Conservation (phyloP, 306 rosid genomes). For the Betula pendula region DNA sequence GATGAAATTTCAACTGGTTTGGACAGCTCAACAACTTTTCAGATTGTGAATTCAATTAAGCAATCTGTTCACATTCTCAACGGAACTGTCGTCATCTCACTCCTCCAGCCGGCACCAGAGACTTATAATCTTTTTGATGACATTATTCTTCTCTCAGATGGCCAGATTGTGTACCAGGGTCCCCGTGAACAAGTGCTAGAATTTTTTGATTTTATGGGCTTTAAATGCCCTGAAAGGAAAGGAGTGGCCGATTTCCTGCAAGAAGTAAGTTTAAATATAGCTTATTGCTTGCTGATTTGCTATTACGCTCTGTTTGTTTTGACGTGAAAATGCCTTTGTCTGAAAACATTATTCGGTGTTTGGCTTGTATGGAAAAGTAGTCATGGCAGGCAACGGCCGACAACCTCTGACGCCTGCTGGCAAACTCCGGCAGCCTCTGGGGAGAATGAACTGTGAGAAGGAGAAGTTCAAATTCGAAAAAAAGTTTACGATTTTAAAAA, state of each 20-base stretch:
- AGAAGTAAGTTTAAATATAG: conserved; percentile 43
- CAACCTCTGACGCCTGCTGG: no score
- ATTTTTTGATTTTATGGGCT: conserved; percentile 50
- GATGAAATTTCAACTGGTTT: conserved; percentile 64
- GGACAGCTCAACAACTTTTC: conserved; percentile 64
- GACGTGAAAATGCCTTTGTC: no score
- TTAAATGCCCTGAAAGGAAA: conserved; percentile 57
- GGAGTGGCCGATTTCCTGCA: conserved; percentile 61
- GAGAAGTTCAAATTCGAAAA: no score
- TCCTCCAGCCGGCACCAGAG: conserved; percentile 64
- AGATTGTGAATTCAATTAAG: conserved; percentile 48
- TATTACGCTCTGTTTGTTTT: not conserved
- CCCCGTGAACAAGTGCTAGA: conserved; percentile 50
- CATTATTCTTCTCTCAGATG: conserved; percentile 55
- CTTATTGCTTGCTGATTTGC: not conserved
- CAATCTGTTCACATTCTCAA: conserved; percentile 45
- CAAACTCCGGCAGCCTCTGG: no score
- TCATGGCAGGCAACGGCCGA: no score
- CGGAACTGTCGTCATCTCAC: conserved; percentile 52
- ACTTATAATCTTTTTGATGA: conserved; percentile 59
- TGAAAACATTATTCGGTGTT: no score
- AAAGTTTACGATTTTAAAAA: no score
- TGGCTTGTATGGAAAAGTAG: no score
- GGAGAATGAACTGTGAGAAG: no score
- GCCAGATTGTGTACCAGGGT: conserved; percentile 58